Base-by-base conservation (phyloP, 139 green algal genomes). In the Coccomyxa sp. region DNA sequence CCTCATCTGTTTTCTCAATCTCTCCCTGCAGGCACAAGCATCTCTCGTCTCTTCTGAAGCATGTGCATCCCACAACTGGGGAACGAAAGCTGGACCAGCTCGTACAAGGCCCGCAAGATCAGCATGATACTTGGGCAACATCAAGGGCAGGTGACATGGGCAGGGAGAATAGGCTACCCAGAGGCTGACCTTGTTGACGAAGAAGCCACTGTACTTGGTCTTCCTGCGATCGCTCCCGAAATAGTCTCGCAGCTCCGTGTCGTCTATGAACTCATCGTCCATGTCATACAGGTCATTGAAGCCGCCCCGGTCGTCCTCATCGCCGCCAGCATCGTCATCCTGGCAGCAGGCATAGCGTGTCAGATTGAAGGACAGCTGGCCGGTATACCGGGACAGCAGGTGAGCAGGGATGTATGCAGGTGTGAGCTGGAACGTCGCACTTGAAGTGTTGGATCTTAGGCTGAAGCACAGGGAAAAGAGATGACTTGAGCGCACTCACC, bases 141-240 rank as follows among this genome's bases (percentile, higher is more conserved):
- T n/a, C n/a, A n/a, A n/a, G n/a, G n/a, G n/a, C 50, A 64, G 18
- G 18, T 64, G 14, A 64, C 50, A 29, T 14, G 18, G 14, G 14
- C 18, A 18, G 50, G 50, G 14, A 64, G 18, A 64, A 64, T 64
- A 35, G 4, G 29, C n/a, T 37, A 27, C 31, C 68, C 31, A n/a
- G 6, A 74, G 64, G 7, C 81, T 1, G 37, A 84, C 85, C 82
- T 79, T 78, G 54, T 55, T 86, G 36, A 87, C 79, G 69, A 86
- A 88, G 73, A 89, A 90, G 39, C 86, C 86, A 2, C 58, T 40
- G 55, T 85, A 72, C 74, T 87, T 87, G n/a, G 84, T 74, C 77
- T 82, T 84, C 34, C 76, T 29, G 37, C 75, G 75, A 35, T 77
- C 70, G 64, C 64, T 72, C 24, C 76, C 79, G n/a, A 81, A 81